Evolutionary conservation across 1,284 basidiomycete species (phyloP).

Genomic region (Schizopora paradoxa): DNA sequence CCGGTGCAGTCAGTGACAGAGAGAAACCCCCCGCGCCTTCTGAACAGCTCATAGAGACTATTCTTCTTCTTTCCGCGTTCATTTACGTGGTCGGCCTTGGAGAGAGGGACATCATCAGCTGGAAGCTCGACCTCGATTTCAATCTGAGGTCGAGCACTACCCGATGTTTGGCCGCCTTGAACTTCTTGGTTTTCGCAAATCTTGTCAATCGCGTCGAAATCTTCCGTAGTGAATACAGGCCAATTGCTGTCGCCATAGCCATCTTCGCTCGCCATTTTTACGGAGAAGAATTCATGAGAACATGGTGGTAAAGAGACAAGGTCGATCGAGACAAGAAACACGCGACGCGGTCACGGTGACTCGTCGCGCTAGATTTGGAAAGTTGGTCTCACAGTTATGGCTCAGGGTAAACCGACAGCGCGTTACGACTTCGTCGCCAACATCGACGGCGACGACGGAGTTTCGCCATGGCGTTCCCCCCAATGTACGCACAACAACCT

Average conservation of each 20-base stretch:
- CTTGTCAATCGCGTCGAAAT: slow-evolving; percentile 12
- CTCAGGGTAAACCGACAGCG: not conserved
- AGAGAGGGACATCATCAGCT: no score
- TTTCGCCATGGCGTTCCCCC: slow-evolving; percentile 16
- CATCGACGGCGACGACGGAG: slow-evolving; percentile 8
- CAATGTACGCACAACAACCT: slow-evolving; percentile 24
- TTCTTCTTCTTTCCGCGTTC: not conserved
- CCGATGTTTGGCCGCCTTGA: not conserved
- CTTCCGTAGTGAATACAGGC: slow-evolving; percentile 11
- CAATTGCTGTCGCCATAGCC: not conserved
- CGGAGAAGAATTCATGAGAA: not conserved
- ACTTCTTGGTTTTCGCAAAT: slow-evolving; percentile 8
- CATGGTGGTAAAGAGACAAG: not conserved
- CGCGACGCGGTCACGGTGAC: not conserved
- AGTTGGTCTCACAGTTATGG: not conserved
- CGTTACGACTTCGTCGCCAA: not conserved
- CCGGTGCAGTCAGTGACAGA: slow-evolving; percentile 11
- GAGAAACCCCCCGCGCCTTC: slow-evolving; percentile 7
- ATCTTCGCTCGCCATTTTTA: slow-evolving; percentile 10
- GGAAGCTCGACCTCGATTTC: slow-evolving; percentile 25
- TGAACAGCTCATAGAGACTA: slow-evolving; percentile 6
- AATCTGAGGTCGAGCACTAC: slow-evolving; percentile 28
- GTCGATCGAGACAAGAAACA: not conserved
- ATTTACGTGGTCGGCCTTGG: slow-evolving; percentile 1
- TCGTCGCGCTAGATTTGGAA: not conserved